Base-by-base conservation (phyloP, 345 rosid species). In the Eucalyptus grandis region DNA sequence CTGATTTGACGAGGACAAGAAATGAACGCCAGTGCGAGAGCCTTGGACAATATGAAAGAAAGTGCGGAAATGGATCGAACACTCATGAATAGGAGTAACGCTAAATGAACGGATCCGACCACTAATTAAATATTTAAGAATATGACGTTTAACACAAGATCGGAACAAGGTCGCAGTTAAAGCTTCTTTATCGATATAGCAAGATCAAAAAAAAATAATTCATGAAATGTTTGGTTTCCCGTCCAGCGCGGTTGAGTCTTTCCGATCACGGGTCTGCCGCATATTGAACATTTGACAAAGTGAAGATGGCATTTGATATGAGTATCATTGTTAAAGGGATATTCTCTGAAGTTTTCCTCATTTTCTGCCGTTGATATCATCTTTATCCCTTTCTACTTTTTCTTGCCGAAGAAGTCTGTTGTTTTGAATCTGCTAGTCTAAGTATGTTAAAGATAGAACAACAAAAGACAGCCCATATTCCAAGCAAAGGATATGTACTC, bases 401-500 rank as follows among this genome's bases (percentile, higher is more conserved):
- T 31, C 81, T 69, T 69, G 26, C 85, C 30, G 24, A 77, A 40
- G 85, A 77, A 77, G 85, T 77, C 2, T 37, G 46, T 40, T 77
- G 4, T 77, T 77, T 77, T 72, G 8, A 21, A 77, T 40, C 13
- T 77, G 82, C 40, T 34, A 8, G 88, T 49, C 31, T 21, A 37
- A 26, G 49, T 56, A 49, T 87, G 14, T 24, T 22, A 56, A 87
- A 40, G 88, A 62, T 12, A 13, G 49, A 56, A 65, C 5, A 77
- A 77, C 83, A 90, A 92, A 92, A 92, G 94, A 91, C 91, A 91
- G 77, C 95, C 91, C 88, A 88, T 43, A 80, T 85, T 40, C 77
- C 93, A 95, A 94, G 97, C 90, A 94, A 96, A 89, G 98, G 86
- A 95, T 92, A 93, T 94, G 92, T 91, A 90, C 96, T 87, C 87